These are phyloP conservation scores for Zoysia japonica DNA, from an alignment of 176 grass and related monocot genomes.

Conservation along the genomic window DNA sequence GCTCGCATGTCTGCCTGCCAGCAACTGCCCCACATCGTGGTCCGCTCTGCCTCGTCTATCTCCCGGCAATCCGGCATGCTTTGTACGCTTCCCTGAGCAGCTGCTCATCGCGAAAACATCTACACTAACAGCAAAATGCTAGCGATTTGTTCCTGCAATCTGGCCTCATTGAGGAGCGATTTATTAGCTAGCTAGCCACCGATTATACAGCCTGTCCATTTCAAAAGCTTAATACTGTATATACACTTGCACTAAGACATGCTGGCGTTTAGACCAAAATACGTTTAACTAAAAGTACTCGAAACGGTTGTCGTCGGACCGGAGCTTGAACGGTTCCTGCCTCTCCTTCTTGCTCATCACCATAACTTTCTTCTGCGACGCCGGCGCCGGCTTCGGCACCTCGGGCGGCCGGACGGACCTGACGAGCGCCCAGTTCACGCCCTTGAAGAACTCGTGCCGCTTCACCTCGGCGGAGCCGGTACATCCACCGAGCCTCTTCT, in stretches of 20 bases:
- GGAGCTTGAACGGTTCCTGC: conserved; percentile 50
- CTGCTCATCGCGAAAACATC: not conserved
- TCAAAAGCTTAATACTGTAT: conserved; percentile 16
- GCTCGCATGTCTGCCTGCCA: not conserved
- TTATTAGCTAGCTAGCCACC: not conserved
- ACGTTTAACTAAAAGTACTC: conserved; percentile 61
- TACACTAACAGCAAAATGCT: not conserved
- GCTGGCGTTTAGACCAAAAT: not conserved
- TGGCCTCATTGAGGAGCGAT: not conserved
- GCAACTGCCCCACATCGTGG: not conserved
- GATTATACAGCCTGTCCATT: not conserved
- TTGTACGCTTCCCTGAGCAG: not conserved
- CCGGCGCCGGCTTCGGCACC: conserved; percentile 33
- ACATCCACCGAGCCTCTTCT: conserved; percentile 58
- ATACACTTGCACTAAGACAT: conserved; percentile 9
- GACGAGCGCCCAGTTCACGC: conserved; percentile 87
- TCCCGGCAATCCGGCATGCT: not conserved
- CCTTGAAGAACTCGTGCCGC: conserved; percentile 77
- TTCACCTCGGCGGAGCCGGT: conserved; percentile 83
- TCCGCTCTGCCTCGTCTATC: not conserved
- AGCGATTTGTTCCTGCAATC: no score
- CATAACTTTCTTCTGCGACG: conserved; percentile 28
- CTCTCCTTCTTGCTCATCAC: conserved; percentile 58
- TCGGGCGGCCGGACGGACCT: conserved; percentile 83
- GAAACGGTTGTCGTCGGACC: conserved; percentile 41